Base-by-base conservation (phyloP, 495 filamentous ascomycete species). In the Elaphomyces granulatus region DNA sequence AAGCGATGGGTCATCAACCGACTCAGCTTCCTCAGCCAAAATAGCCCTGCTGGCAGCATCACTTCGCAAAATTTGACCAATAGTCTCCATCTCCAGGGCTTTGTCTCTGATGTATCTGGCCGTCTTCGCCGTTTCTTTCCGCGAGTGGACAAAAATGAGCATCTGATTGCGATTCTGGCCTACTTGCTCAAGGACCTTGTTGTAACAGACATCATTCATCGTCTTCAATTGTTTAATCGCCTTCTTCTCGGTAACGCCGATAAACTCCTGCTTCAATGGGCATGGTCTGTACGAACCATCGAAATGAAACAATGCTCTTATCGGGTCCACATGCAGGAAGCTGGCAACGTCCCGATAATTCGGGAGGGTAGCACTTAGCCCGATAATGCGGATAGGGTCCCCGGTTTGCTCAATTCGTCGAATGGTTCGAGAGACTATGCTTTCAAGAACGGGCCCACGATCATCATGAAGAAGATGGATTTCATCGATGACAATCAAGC, bases 161-260 rank as follows among this genome's bases (percentile, higher is more conserved):
- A 99, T 94, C 60, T 99, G 90, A 49, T 94, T 87, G 41, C 78
- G 73, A 43, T 88, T 79, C 37, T 77, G 74, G 1, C 87, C 88
- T 17, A 95, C 90, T 51, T 98, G 90, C 56, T 99, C 90, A 44
- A 99, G 72, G 15, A 96, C 87, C 55, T 99, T 99, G 34, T 78
- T 92, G 56, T 99, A 96, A 37, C 84, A 93, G 28, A 99, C 86
- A 50, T 99, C 90, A 45, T 99, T 99, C 90, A 99, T 99, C 0
- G 81, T 92, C 71, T 95, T 94, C 36, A 99, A 67, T 61, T 99
- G 90, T 62, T 95, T 99, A 65, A 96, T 99, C 14, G 90, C 83
- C 50, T 99, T 99, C 61, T 87, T 92, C 44, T 99, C 90, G 0
- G 86, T 94, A 21, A 99, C 80, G 37, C 92, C 90, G 53, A 99